These are phyloP conservation scores for Myxozyma neglecta DNA, from an alignment of 805 yeast genomes.

Conservation along the genomic window DNA sequence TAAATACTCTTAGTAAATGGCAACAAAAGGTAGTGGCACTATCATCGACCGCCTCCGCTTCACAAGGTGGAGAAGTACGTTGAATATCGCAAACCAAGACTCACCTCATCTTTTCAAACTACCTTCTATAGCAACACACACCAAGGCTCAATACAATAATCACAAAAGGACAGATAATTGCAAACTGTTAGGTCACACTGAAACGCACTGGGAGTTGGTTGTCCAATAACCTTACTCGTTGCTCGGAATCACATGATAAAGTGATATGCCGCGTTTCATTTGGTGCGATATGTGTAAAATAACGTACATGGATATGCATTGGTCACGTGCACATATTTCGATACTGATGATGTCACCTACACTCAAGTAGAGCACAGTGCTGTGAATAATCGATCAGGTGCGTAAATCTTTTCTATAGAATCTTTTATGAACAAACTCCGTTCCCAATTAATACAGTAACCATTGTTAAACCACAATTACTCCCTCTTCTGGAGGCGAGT, in stretches of 20 bases:
- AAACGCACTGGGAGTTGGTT: background rate
- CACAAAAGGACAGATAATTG: too few relatives aligned
- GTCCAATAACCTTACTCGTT: background rate
- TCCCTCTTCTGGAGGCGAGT: constrained; percentile 44
- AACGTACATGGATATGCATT: too few relatives aligned
- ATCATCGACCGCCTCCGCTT: background rate
- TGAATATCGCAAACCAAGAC: background rate
- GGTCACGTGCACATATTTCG: too few relatives aligned
- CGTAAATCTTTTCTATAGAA: too few relatives aligned
- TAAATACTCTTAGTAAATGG: constrained; percentile 25
- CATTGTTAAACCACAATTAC: constrained; percentile 15
- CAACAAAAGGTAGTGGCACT: background rate
- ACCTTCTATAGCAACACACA: background rate
- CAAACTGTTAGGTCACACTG: background rate
- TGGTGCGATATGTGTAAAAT: too few relatives aligned
- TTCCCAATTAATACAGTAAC: too few relatives aligned
- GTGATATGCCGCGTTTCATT: background rate
- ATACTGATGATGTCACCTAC: too few relatives aligned
- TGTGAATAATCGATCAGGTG: too few relatives aligned
- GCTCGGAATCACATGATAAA: background rate
- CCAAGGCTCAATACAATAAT: too few relatives aligned
- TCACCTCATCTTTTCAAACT: constrained; percentile 2
- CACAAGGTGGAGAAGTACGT: background rate
- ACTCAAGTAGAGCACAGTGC: too few relatives aligned
- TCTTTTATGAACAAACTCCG: too few relatives aligned